Conservation (phyloP, 169 alveolate genomes). For the Plasmodium coatneyi region DNA sequence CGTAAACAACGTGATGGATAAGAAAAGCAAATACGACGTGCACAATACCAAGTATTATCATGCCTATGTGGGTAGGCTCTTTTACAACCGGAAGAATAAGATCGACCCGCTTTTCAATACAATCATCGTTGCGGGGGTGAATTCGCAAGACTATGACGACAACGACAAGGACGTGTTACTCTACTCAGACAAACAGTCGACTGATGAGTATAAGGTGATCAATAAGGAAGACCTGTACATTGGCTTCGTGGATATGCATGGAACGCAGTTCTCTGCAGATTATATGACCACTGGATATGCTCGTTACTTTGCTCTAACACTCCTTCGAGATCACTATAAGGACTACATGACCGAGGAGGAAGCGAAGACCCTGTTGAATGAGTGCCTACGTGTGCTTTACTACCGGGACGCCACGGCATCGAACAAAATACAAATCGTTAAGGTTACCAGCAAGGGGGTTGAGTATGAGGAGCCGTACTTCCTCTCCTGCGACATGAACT, state of each 20-base stretch:
- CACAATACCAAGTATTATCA: conserved; percentile 39
- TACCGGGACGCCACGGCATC: conserved; percentile 61
- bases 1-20: conserved; percentile 40
- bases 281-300: conserved; percentile 79
- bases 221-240: conserved; percentile 68
- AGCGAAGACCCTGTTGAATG: conserved; percentile 76
- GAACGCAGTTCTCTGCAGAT: conserved; percentile 78
- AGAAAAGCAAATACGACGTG: conserved; percentile 42
- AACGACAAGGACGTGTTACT: conserved; percentile 50
- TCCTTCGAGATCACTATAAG: conserved; percentile 76
- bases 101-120: conserved; percentile 77
- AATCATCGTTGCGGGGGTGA: conserved; percentile 77
- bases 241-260: conserved; percentile 79
- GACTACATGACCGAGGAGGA: conserved; percentile 81
- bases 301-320: conserved; percentile 77
- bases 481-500: conserved; percentile 26
- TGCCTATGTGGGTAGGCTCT: conserved; percentile 48
- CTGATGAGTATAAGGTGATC: conserved; percentile 56
- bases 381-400: conserved; percentile 75
- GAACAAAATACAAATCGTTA: conserved; percentile 59
- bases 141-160: conserved; percentile 78
- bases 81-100: conserved; percentile 76
- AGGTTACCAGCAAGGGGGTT: conserved; percentile 67
- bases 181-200: not conserved
- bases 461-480: conserved; percentile 71